Evolutionary conservation across 2,329 filamentous ascomycete genomes (phyloP), one percentile per base, ranked within the genome.

Genomic region (Cytospora leucostoma): DNA sequence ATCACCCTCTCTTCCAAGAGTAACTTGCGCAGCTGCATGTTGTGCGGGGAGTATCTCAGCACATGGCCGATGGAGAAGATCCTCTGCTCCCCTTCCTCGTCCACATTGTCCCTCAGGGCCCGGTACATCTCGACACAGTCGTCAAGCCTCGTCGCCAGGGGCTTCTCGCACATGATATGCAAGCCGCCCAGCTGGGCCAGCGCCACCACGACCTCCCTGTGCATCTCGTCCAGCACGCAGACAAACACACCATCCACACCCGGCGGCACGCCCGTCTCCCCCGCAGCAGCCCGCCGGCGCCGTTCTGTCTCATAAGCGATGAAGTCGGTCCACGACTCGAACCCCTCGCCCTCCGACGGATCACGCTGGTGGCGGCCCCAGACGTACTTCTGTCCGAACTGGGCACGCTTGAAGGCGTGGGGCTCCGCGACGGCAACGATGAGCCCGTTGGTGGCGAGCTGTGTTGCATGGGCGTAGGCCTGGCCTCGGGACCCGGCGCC

Each of bases 131-230:
- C 81, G 40, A 97, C 78, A 72, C 93, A 97, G 70, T 95, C 92
- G 19, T 82, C 75, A 34, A 98, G 78, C 0, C 85, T 89, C 27
- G 92, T 92, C 0, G 93, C 92, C 60, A 99, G 78, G 2, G 95
- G 95, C 77, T 99, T 99, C 80, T 99, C 95, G 74, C 93, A 96
- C 82, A 97, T 91, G 67, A 98, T 87, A 74, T 97, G 93, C 55
- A 97, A 78, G 2, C 74, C 74, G 80, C 84, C 73, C 79, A 88
- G 77, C 13, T 84, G 84, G 1, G 90, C 88, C 59, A 97, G 81
- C 1, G 86, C 90, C 51, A 88, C 82, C 27, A 97, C 84, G 55
- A 94, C 92, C 62, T 93, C 88, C 56, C 87, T 87, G 75, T 99
- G 95, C 78, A 91, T 88, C 76, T 96, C 91, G 74, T 99, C 95